Evolutionary conservation across 164 flowering plant genomes (phyloP), one percentile per base, ranked within the genome.

Genomic region (Protea cynaroides): DNA sequence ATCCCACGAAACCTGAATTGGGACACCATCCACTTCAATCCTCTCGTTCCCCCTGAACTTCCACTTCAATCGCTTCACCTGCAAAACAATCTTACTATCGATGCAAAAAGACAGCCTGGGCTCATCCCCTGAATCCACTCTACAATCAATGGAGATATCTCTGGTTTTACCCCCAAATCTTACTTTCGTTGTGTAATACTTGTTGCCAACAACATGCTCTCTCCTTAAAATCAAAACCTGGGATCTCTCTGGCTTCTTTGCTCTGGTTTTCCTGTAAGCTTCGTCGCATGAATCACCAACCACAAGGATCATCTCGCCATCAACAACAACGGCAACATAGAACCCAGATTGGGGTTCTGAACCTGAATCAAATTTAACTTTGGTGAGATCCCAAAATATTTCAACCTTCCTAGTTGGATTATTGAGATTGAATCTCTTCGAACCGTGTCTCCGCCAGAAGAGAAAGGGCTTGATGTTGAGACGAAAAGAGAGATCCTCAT

Each of bases 31-130:
- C 0, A 85, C 72, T 49, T 84, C 88, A 23, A 88, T 65, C 70
- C 70, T 80, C 80, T 88, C 91, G 56, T 80, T 88, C 8, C 97
- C 97, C 40, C 97, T 75, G 40, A 91, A 91, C 53, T 86, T 91
- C 97, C 97, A 91, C 67, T 79, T 82, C 69, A 91, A 58, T 21
- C 75, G 76, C 81, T 84, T 86, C 0, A 91, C 72, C 69, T 77
- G 76, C 69, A 88, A 53, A 3, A 83, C 91, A 76, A 64, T 72
- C 25, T 72, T 62, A 5, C 43, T 13, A 64, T 91, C 95, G 21
- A 91, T 57, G 59, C 74, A 52, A 59, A 90, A 74, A 34, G 65
- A 71, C 15, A 90, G 78, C 60, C 71, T 75, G 17, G 80, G 71
- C 7, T 81, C 86, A 14, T 78, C 80, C 10, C 61, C 65, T 29